Percentiles rank a stretch among this genome's conserved stretches.
These are phyloP conservation scores for Discostella pseudostelligera DNA, from an alignment of 108 stramenopile genomes.

Conservation along the genomic window DNA sequence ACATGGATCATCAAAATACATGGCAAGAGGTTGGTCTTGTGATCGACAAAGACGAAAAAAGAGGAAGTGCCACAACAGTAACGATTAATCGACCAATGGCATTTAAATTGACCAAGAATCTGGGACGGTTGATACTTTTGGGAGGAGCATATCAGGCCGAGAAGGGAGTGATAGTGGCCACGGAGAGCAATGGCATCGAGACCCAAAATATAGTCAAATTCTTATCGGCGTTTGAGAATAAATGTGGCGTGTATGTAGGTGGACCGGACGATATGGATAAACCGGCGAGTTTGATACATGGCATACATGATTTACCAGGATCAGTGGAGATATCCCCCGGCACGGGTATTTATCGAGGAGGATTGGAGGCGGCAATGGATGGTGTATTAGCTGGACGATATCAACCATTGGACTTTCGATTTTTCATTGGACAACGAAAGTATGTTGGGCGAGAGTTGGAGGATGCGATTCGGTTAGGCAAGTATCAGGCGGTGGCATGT, in stretches of 20 bases:
- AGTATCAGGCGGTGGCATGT: slow-evolving; percentile 79
- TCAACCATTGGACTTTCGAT: slow-evolving; percentile 79
- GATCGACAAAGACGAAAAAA: slow-evolving; percentile 38
- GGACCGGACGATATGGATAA: slow-evolving; percentile 72
- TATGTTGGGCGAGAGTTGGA: slow-evolving; percentile 50
- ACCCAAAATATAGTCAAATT: slow-evolving; percentile 53
- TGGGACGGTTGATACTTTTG: slow-evolving; percentile 56
- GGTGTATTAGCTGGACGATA: slow-evolving; percentile 68
- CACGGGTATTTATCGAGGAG: slow-evolving; percentile 69
- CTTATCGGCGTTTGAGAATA: slow-evolving; percentile 62
- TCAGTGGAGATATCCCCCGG: slow-evolving; percentile 71
- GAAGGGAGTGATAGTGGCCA: slow-evolving; percentile 8
- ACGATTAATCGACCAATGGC: slow-evolving; percentile 86
- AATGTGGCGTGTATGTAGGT: slow-evolving; percentile 77
- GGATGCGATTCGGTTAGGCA: slow-evolving; percentile 50
- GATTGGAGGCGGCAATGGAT: slow-evolving; percentile 73
- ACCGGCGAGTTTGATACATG: slow-evolving; percentile 72
- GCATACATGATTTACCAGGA: slow-evolving; percentile 67
- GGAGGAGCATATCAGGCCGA: slow-evolving; percentile 48
- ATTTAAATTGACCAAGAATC: slow-evolving; percentile 63
- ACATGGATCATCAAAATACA: slow-evolving; percentile 69
- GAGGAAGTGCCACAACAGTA: slow-evolving; percentile 46
- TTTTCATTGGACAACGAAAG: slow-evolving; percentile 74
- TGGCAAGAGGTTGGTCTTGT: slow-evolving; percentile 87
- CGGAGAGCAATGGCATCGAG: slow-evolving; percentile 15